A percentile compares a stretch with the other conserved stretches of the same genome.
Conservation (phyloP, 1,139 yeast genomes). For the Meyerozyma athensensis region DNA sequence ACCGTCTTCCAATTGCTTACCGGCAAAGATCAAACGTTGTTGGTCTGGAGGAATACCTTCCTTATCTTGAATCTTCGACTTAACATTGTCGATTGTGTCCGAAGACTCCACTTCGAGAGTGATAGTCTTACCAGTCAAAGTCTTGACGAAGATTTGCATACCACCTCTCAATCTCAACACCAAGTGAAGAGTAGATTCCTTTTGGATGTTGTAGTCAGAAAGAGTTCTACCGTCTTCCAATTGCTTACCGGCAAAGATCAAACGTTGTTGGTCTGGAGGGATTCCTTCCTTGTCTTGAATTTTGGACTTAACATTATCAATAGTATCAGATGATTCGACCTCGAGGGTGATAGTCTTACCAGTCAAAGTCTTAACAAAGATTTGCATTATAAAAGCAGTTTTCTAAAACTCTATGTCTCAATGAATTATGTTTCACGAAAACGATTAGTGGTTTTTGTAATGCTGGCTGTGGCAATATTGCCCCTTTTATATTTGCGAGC, state of each 20-base stretch:
- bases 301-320: constrained; percentile 15
- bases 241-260: constrained; percentile 17
- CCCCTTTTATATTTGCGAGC: constrained; percentile 8
- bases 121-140: constrained; percentile 85
- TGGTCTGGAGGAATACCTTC: constrained; percentile 96
- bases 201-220: constrained; percentile 17
- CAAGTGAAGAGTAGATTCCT: constrained; percentile 33
- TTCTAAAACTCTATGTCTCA: too few relatives aligned
- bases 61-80: constrained; percentile 90
- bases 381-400: too few relatives aligned
- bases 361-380: constrained; percentile 16
- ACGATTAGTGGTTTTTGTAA: neutral
- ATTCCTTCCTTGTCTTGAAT: constrained; percentile 16
- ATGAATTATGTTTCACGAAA: neutral
- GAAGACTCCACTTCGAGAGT: constrained; percentile 93
- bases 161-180: constrained; percentile 65
- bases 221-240: constrained; percentile 17
- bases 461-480: constrained; percentile 7
- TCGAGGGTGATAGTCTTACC: constrained; percentile 16
- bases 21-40: constrained; percentile 89
- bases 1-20: constrained; percentile 92
- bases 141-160: constrained; percentile 77
- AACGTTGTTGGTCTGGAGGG: constrained; percentile 16
- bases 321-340: constrained; percentile 15
- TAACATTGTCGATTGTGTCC: constrained; percentile 91